Evolutionary conservation across 1,284 basidiomycete genomes (phyloP), one percentile per base, ranked within the genome.

Genomic region (Ganoderma sinense): DNA sequence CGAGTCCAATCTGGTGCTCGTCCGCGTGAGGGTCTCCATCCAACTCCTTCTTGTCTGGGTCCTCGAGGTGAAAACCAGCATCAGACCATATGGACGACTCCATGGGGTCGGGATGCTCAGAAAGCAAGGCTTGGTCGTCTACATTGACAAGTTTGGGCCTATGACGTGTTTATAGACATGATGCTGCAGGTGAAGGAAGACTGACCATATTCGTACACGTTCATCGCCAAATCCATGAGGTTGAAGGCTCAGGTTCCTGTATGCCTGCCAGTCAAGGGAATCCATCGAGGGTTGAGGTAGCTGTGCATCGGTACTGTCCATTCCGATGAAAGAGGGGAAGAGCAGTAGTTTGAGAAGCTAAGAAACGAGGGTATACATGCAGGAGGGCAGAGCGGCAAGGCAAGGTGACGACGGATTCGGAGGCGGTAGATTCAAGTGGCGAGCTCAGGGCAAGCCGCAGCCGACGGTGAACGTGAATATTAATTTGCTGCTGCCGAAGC

Each of bases 1-100:
- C 95, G 31, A 97, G 86, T 65, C 85, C 83, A 72, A 97, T 95
- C 82, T 97, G 95, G 5, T 86, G 88, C 80, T 97, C 95, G 78
- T 97, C 95, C 4, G 82, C 82, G 77, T 97, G 95, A 26, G 40
- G 43, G 29, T 40, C 62, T 20, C 62, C 45, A 16, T 51, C 31
- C 45, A 33, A 10, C 5, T 62, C 62, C 6, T 64, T 31, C 13
- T 39, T 36, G 2, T 53, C 18, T 39, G 23, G 14, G 5, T 29
- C 29, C 26, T 14, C 29, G 4, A 36, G 23, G 33, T 61, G 26
- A 16, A 43, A 18, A 4, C 33, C 33, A 18, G 31, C 29, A 6
- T 51, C 62, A 3, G 66, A 69, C 64, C 64, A 69, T n/a, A 64
- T 41, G 51, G 70, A 45, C 26, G 23, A 29, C 36, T 68, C 68